phyloP scores from a whole-genome alignment of 169 alveolate species.

The Besnoitia besnoiti region DNA sequence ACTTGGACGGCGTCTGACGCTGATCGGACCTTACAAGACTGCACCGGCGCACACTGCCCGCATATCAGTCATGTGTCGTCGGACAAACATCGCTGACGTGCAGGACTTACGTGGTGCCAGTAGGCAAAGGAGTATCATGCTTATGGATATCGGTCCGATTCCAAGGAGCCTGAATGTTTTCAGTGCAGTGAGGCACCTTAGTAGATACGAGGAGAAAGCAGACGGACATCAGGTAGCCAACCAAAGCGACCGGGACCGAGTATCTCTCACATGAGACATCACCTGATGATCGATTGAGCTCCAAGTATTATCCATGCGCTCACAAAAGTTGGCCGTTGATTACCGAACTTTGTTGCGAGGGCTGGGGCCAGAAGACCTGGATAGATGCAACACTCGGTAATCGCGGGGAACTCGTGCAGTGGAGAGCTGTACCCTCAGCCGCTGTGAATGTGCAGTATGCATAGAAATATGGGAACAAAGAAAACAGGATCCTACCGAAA shows the following conservation, averaged over 20 bases:
- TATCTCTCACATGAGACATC: conserved; percentile 56
- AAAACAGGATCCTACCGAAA: conserved; percentile 43
- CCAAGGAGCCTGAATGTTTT: background rate
- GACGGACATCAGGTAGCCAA: conserved; percentile 55
- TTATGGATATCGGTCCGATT: background rate
- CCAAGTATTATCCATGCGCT: background rate
- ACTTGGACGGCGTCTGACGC: background rate
- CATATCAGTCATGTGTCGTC: background rate
- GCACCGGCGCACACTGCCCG: conserved; percentile 68
- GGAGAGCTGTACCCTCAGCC: conserved; percentile 54
- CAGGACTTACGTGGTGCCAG: conserved; percentile 55
- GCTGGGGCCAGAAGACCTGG: conserved; percentile 31
- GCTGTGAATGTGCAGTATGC: conserved; percentile 21
- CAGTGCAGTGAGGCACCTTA: too few relatives aligned
- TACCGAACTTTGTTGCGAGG: background rate
- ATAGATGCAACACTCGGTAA: background rate
- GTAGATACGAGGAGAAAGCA: background rate
- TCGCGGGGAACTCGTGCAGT: background rate
- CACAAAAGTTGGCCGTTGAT: background rate
- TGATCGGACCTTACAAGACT: conserved; percentile 47
- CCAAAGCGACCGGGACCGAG: conserved; percentile 52
- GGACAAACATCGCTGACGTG: too few relatives aligned
- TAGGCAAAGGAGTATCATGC: conserved; percentile 33
- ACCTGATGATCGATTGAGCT: conserved; percentile 14
- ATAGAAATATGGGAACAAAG: too few relatives aligned